Evolutionary conservation across 768 basidiomycete species (phyloP).

Genomic region (Hortiboletus campestris): DNA sequence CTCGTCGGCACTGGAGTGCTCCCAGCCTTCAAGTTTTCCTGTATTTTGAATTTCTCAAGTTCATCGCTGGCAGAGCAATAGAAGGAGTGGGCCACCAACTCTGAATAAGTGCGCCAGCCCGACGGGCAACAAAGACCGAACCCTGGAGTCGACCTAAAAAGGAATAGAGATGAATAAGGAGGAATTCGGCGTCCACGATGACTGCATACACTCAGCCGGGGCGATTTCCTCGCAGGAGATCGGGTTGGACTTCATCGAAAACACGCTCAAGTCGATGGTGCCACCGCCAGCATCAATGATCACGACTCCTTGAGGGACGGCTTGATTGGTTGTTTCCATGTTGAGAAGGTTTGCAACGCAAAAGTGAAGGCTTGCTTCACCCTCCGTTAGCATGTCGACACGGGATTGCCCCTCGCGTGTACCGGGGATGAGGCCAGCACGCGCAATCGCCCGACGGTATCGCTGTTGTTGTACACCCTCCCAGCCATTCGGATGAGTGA

Average conservation of each 20-base stretch:
- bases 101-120: conserved; percentile 36
- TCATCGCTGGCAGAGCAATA: neutral
- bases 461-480: neutral
- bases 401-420: conserved; percentile 10
- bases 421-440: conserved; percentile 19
- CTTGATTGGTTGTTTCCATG: neutral
- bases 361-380: conserved; percentile 23
- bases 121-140: conserved; percentile 45
- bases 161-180: neutral
- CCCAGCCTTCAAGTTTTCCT: conserved; percentile 5
- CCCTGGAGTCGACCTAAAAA: conserved; percentile 43
- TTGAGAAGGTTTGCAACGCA: conserved; percentile 42
- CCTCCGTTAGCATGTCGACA: neutral
- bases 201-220: conserved; percentile 25
- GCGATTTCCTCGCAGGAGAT: conserved; percentile 34
- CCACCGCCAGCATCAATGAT: conserved; percentile 18
- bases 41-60: neutral
- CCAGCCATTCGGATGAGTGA: conserved; percentile 23
- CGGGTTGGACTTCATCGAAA: conserved; percentile 22
- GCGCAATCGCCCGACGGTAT: conserved; percentile 18
- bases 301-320: conserved; percentile 35
- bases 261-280: conserved; percentile 38
- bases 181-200: neutral
- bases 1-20: neutral
- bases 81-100: conserved; percentile 21